phyloP scores from a whole-genome alignment of 495 filamentous ascomycete species.

The Lepidopterella palustris region DNA sequence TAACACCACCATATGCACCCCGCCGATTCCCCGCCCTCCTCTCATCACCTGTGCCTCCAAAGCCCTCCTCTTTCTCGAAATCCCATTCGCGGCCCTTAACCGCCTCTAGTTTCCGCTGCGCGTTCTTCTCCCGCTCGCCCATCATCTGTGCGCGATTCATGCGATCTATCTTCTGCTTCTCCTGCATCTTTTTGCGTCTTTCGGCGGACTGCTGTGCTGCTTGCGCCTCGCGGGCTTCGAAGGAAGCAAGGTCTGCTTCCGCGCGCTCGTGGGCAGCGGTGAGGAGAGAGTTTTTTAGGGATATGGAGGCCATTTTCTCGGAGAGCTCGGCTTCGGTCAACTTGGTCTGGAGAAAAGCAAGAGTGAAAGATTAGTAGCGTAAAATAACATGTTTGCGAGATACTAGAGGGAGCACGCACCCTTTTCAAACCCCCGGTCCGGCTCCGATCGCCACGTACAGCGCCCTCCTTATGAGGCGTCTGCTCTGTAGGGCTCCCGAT shows the following conservation, averaged over 20 bases:
- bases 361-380: neutral
- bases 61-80: constrained; percentile 61
- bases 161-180: constrained; percentile 51
- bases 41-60: constrained; percentile 36
- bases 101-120: constrained; percentile 62
- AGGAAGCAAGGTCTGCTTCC: constrained; percentile 62
- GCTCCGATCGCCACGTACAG: constrained; percentile 62
- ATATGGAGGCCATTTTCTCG: constrained; percentile 53
- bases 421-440: constrained; percentile 59
- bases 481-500: constrained; percentile 1
- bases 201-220: constrained; percentile 32
- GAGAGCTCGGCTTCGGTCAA: constrained; percentile 63
- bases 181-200: constrained; percentile 26
- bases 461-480: constrained; percentile 30
- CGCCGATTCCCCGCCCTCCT: constrained; percentile 44
- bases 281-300: constrained; percentile 50
- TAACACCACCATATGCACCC: constrained; percentile 56
- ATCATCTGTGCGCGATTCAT: constrained; percentile 55
- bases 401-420: constrained; percentile 7
- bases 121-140: constrained; percentile 64
- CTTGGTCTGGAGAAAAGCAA: constrained; percentile 46
- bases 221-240: constrained; percentile 57
- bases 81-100: constrained; percentile 69
- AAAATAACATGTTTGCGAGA: neutral
- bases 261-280: constrained; percentile 58